Conservation (phyloP, 2,329 filamentous ascomycete genomes). For the Orbilia blumenaviensis region DNA sequence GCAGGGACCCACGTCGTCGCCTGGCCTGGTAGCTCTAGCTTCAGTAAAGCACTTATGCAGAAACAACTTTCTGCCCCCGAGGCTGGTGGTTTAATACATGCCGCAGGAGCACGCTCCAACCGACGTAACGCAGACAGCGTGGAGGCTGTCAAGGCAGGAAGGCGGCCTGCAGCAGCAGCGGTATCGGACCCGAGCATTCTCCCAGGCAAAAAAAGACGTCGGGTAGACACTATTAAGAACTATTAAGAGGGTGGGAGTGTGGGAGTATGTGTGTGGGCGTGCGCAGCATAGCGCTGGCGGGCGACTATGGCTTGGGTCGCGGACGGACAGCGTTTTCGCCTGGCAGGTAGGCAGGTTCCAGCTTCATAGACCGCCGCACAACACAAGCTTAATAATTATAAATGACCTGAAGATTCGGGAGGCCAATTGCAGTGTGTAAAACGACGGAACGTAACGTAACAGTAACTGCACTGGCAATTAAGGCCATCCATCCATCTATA, state of each 20-base stretch:
- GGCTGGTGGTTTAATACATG: not conserved
- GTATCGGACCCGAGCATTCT: conserved; percentile 39
- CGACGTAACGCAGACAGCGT: conserved; percentile 42
- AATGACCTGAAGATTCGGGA: not conserved
- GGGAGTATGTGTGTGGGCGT: not conserved
- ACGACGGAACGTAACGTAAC: conserved; percentile 2
- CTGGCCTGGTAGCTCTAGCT: conserved; percentile 35
- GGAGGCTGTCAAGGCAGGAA: conserved; percentile 5
- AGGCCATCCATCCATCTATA: not conserved
- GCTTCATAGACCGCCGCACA: conserved; percentile 13
- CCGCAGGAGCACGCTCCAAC: conserved; percentile 14
- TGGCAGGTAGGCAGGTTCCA: not conserved
- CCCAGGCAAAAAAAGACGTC: not conserved
- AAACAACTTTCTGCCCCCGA: conserved; percentile 12
- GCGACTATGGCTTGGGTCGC: conserved; percentile 2
- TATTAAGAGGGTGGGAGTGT: too few relatives aligned
- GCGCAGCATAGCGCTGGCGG: not conserved
- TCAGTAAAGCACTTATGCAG: conserved; percentile 35
- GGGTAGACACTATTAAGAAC: conserved; percentile 4
- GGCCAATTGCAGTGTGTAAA: not conserved
- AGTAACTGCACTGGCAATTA: not conserved
- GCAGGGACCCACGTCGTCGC: conserved; percentile 39
- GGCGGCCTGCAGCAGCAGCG: conserved; percentile 37
- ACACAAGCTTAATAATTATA: conserved; percentile 22
- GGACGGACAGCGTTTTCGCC: conserved; percentile 3